phyloP scores from a whole-genome alignment of 305 asterid genomes.

The Rubia peregrina region DNA sequence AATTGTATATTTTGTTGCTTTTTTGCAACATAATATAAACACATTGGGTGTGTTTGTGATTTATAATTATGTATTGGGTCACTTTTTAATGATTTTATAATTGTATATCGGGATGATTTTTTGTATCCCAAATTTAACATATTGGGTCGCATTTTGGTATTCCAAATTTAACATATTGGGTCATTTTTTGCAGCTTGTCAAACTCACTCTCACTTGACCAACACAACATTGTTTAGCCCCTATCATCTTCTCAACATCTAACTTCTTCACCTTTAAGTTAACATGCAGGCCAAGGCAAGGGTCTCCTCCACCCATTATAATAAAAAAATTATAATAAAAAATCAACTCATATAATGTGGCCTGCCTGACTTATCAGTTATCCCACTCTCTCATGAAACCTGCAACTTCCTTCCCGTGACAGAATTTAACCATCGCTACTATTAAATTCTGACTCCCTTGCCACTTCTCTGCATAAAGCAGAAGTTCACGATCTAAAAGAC shows the following conservation, averaged over 20 bases:
- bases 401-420: constrained; percentile 1
- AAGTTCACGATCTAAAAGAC: neutral
- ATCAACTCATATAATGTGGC: neutral
- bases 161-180: too few relatives aligned
- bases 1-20: too few relatives aligned
- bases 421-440: neutral
- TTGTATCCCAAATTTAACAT: too few relatives aligned
- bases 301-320: neutral
- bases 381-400: neutral
- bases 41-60: too few relatives aligned
- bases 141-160: too few relatives aligned
- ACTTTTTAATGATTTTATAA: too few relatives aligned
- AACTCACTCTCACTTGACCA: neutral
- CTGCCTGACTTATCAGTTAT: neutral
- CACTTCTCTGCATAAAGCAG: neutral
- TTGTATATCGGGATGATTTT: too few relatives aligned
- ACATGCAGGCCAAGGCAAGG: neutral
- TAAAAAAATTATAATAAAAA: too few relatives aligned
- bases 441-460: neutral
- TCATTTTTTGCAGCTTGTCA: neutral
- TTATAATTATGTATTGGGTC: too few relatives aligned
- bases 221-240: neutral
- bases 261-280: neutral
- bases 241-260: neutral
- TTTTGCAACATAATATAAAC: too few relatives aligned